Evolutionary conservation across 2,329 filamentous ascomycete species (phyloP).

Genomic region (Stenocarpella maydis): DNA sequence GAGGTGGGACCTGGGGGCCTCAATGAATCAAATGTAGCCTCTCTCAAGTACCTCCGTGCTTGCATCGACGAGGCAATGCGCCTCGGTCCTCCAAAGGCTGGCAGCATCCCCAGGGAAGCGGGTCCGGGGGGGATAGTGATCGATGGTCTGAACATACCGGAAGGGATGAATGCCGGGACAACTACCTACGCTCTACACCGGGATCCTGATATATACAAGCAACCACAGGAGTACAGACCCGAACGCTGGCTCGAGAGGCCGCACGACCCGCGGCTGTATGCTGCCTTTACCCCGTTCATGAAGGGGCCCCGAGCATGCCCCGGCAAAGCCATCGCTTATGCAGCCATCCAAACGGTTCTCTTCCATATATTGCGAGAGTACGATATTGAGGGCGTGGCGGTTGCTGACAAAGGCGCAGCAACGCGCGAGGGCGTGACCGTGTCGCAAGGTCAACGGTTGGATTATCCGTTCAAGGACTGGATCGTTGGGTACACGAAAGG

Average conservation of each 20-base stretch:
- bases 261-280: constrained; percentile 3
- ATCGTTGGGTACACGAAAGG: constrained; percentile 13
- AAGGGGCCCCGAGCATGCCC: constrained; percentile 3
- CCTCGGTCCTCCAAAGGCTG: neutral
- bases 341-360: neutral
- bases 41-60: constrained; percentile 11
- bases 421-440: neutral
- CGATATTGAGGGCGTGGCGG: neutral
- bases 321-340: constrained; percentile 6
- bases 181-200: neutral
- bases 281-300: neutral
- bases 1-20: neutral
- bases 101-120: constrained; percentile 4
- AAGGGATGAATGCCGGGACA: neutral
- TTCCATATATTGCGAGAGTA: neutral
- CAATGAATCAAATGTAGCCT: neutral
- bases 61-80: constrained; percentile 2
- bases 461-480: constrained; percentile 21
- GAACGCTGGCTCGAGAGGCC: neutral
- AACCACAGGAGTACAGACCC: neutral
- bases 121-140: neutral
- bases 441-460: neutral
- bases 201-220: constrained; percentile 6
- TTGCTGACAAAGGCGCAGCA: rapidly evolving
- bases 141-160: neutral